Base-by-base conservation (phyloP, 164 flowering plant genomes). In the Macadamia tetraphylla region DNA sequence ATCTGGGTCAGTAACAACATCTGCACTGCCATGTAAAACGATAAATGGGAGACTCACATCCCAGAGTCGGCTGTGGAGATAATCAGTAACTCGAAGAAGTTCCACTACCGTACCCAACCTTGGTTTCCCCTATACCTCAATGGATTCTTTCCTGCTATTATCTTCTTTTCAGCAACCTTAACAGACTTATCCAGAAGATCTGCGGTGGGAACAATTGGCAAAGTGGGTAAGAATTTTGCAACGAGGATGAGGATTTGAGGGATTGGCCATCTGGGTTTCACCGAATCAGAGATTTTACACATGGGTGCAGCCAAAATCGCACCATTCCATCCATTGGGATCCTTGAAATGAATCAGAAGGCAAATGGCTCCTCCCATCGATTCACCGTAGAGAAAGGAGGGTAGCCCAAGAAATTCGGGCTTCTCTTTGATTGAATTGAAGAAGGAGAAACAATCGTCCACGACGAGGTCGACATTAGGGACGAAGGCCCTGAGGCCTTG, bases 301-400 rank as follows among this genome's bases (percentile, higher is more conserved):
- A 91, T 94, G 68, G 96, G 96, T 0, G 97, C 96, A 6, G 80
- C 82, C 67, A 92, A 73, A 43, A 92, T 65, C 0, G 93, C 95
- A 1, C 98, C 98, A 0, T 78, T 68, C 69, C 77, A 74, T 0
- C 64, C 58, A 2, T 68, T 60, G 0, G 77, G 82, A 23, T 72
- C 74, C 46, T 69, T 73, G 32, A 88, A 78, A 67, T 86, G 88
- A 42, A 88, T 81, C 78, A 91, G 42, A 1, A 90, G 71, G 65
- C 92, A 89, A 30, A 91, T 86, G 9, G 97, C 97, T 9, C 92
- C 97, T 2, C 97, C 98, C 98, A 93, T 91, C 2, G 97, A 91
- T 63, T 93, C 97, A 1, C 96, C 97, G 63, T 59, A 84, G 15
- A 94, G 75, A 76, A 91, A 91, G 1, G 72, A 73, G 1, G 90